These are phyloP conservation scores for Monosporascus sp. DNA, from an alignment of 2,329 filamentous ascomycete genomes.

Conservation along the genomic window DNA sequence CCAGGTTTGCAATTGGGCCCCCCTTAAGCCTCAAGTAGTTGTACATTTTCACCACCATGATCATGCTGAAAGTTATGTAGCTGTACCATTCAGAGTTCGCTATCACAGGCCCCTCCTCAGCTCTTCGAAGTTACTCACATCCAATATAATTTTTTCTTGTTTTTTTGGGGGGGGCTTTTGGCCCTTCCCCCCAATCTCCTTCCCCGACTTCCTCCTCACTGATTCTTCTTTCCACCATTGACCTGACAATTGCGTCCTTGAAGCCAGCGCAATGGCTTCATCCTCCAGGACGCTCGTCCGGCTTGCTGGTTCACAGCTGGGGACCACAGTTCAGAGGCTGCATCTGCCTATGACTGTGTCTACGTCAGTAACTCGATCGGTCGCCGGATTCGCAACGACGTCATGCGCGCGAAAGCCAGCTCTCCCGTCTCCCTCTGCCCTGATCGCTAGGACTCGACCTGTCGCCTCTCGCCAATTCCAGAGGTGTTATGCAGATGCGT, in stretches of 20 bases:
- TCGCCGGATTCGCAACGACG: slow-evolving; percentile 21
- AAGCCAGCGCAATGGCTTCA: slow-evolving; percentile 37
- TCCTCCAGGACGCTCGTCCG: slow-evolving; percentile 36
- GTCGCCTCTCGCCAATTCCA: slow-evolving; percentile 36
- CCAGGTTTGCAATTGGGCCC: no score
- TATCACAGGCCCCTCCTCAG: no score
- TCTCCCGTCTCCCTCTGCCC: slow-evolving; percentile 20
- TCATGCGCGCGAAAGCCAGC: slow-evolving; percentile 23
- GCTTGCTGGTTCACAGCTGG: slow-evolving; percentile 22
- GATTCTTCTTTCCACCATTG: slow-evolving; percentile 4
- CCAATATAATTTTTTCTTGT: neutral
- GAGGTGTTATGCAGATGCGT: slow-evolving; percentile 45
- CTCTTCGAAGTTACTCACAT: neutral
- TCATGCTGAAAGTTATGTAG: no score
- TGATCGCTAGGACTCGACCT: slow-evolving; percentile 29
- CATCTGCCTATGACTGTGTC: slow-evolving; percentile 24
- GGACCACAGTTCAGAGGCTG: slow-evolving; percentile 15
- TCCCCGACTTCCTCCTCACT: slow-evolving; percentile 1
- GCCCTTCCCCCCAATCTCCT: neutral
- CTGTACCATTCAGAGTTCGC: no score
- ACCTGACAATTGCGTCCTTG: slow-evolving; percentile 11
- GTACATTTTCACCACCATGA: no score
- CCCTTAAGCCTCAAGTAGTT: no score
- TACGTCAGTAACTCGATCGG: slow-evolving; percentile 16
- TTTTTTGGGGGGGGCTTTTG: no score